Evolutionary conservation across 257 asterid genomes (phyloP), one percentile per base, ranked within the genome.

Genomic region (Avicennia marina): DNA sequence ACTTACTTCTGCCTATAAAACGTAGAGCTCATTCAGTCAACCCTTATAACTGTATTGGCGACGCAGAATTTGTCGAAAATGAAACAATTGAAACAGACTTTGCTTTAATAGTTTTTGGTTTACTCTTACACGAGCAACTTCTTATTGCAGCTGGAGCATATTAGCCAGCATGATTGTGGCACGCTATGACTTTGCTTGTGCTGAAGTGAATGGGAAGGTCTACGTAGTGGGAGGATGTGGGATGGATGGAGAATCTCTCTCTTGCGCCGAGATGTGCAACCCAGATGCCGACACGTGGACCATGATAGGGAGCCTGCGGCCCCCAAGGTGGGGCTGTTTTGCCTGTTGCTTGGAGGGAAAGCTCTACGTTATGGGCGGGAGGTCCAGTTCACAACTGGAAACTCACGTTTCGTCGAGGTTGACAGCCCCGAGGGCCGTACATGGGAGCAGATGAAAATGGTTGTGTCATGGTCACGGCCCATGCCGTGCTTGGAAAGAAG

Each of bases 241-340:
- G 33, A 2, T 13, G 5, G 55, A 67, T 0, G 84, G 87, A 4
- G 81, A 85, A 49, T 78, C 84, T 20, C 89, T 90, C 50, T 82
- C 94, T 0, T 81, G 73, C 22, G 90, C 78, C 1, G 98, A 90
- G 74, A 79, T 84, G 77, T 87, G 87, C 55, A 80, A 90, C 52
- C 88, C 94, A 0, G 79, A 76, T 34, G 46, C 69, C 0, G 55
- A 81, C 65, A 67, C 65, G 49, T 90, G 95, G 98, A 82, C 74
- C 4, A 17, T 69, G 40, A 79, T 82, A 0, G 87, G 81, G 75
- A 66, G 81, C 64, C 77, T 84, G 48, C 70, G 73, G 16, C 82
- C 84, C n/a, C 96, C 98, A 1, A 69, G 98, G 39, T 79, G 87
- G 85, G 94, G 94, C 31, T 84, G 95, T 40, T 87, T 90, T 18